Base-by-base conservation (phyloP, 2,329 filamentous ascomycete species). In the Colletotrichum scovillei region DNA sequence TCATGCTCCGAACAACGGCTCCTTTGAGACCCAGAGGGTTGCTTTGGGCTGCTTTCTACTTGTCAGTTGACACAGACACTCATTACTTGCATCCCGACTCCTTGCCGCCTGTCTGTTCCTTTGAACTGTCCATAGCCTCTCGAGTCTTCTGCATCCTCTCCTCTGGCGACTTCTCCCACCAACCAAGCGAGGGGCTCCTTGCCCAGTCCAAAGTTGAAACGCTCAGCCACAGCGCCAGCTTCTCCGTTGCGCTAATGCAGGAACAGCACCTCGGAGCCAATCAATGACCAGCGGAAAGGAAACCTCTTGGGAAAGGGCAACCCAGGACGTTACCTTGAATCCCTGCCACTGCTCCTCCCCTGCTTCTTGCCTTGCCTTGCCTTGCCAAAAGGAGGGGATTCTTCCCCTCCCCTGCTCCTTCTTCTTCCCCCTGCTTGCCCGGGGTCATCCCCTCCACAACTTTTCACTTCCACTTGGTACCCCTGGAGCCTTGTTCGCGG, bases 171-270 rank as follows among this genome's bases (percentile, higher is more conserved):
- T 22, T 24, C 26, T 30, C 64, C 55, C 16, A 49, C 26, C 30
- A 57, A 38, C 26, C 30, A 57, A 38, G 22, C 46, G 69, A 63
- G 58, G 64, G 58, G 42, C 64, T 59, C 42, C 70, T 42, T 38
- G 26, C 59, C 55, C 55, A 57, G 35, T 35, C 53, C 56, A 74
- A 69, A 69, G 74, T 75, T 74, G 74, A 75, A 74, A 75, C 72
- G 66, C 74, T 74, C 68, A 74, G 74, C 74, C 72, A 75, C 74
- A 32, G 67, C 67, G 57, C 72, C 42, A 30, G 63, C 26, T 42
- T 32, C 32, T 52, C 22, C 42, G 42, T 55, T 42, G 56, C 72
- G 62, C 74, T 72, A 75, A 58, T 75, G 72, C 74, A 75, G 74
- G 74, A 69, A 75, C 74, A 14, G 11, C 19, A 30, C 12, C n/a